Evolutionary conservation across 805 yeast genomes (phyloP).

Genomic region (Crinitomyces ghanaensis): DNA sequence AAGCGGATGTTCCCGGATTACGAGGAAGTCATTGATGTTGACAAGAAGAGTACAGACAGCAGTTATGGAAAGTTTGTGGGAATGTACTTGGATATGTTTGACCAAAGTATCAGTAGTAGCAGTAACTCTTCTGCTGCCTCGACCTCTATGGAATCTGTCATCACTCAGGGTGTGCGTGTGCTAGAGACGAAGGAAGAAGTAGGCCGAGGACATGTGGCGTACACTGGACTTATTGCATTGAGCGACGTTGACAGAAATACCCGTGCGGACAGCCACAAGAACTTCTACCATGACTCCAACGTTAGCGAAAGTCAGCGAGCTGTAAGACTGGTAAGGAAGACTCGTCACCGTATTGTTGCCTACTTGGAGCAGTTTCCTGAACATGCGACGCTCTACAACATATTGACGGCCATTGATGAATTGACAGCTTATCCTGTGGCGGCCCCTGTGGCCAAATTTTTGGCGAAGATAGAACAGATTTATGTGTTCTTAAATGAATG

Average conservation of each 20-base stretch:
- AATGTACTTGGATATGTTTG: constrained; percentile 3
- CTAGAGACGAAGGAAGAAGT: too few species aligned
- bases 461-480: constrained; percentile 78
- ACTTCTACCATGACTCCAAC: constrained; percentile 57
- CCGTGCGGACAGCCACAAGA: too few species aligned
- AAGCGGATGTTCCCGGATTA: constrained; percentile 75
- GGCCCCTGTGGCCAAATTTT: constrained; percentile 64
- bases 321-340: constrained; percentile 34
- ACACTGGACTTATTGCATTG: too few species aligned
- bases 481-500: constrained; percentile 78
- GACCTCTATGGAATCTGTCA: too few species aligned
- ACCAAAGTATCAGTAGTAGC: too few species aligned
- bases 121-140: too few species aligned
- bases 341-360: constrained; percentile 35
- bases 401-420: constrained; percentile 54
- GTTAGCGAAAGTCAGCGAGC: constrained; percentile 52
- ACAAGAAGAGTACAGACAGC: too few species aligned
- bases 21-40: constrained; percentile 46
- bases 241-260: too few species aligned
- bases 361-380: constrained; percentile 80
- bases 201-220: too few species aligned
- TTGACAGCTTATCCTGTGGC: constrained; percentile 47
- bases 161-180: too few species aligned
- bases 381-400: constrained; percentile 73
- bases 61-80: constrained; percentile 1